Evolutionary conservation across 306 rosid species (phyloP), one percentile per base, ranked within the genome.

Genomic region (Lathyrus oleraceus): DNA sequence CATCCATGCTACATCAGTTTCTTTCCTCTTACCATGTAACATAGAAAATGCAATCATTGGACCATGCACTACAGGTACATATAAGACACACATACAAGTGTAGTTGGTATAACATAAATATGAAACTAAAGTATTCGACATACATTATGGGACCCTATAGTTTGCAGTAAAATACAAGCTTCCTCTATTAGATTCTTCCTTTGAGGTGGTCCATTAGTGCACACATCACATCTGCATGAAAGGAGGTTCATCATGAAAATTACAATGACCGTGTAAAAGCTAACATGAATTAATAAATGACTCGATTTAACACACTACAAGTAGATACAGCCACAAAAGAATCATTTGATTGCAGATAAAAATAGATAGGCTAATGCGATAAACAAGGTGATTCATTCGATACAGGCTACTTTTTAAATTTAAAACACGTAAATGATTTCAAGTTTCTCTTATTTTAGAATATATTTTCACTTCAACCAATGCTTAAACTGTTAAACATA

Each of bases 141-240:
- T 78, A 91, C 97, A 73, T 80, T 65, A 57, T 84, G 63, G 54
- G 83, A 63, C 71, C 83, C 84, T 67, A 93, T 74, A 54, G 85
- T 82, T 85, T 80, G 91, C 64, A 90, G 81, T 17, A 93, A 76
- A 69, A 74, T 64, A 75, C 76, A 72, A 3, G 90, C 89, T 76
- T 93, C 97, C 83, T 90, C 95, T 72, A 72, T 90, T 79, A 90
- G 60, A 79, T 93, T 78, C 78, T 84, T 84, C 82, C 56, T 70
- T 84, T 79, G 80, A 70, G 97, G 98, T 53, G 91, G 94, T 70
- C 94, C 97, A 40, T 81, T 76, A 51, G 54, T 79, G 67, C 98
- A 93, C 32, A 87, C 87, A 75, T 93, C 98, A 80, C 98, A 93
- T 81, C 98, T 93, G 83, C 79, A 76, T 45, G 61, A 76, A 42